A percentile compares a stretch with the other conserved stretches of the same genome.
These are phyloP conservation scores for Pseudocercospora macadamiae DNA, from an alignment of 2,329 filamentous ascomycete genomes.

Conservation along the genomic window DNA sequence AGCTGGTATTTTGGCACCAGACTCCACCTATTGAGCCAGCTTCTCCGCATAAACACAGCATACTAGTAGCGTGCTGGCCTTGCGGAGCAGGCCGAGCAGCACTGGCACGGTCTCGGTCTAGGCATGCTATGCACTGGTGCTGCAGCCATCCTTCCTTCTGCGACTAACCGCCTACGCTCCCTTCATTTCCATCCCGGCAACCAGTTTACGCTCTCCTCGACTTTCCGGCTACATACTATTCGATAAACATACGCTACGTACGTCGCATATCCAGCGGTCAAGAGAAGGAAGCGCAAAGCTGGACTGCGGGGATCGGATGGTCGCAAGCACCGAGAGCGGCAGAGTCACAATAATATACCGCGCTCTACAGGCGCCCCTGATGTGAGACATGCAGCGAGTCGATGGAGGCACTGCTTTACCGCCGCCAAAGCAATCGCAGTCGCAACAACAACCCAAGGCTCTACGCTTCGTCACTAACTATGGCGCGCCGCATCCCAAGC, in stretches of 20 bases:
- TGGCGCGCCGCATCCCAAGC: slow-evolving; percentile 77
- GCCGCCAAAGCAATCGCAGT: slow-evolving; percentile 4
- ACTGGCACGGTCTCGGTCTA: neutral
- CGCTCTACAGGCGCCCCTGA: slow-evolving; percentile 6
- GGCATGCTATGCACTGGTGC: neutral
- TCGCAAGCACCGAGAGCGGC: neutral
- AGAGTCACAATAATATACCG: neutral
- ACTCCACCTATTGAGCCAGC: neutral
- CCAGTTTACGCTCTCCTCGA: too few species aligned
- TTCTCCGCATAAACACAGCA: slow-evolving; percentile 5
- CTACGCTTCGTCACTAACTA: slow-evolving; percentile 78
- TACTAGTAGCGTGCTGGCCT: too few species aligned
- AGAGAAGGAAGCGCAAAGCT: neutral
- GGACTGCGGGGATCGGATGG: slow-evolving; percentile 16
- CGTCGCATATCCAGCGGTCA: neutral
- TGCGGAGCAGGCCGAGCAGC: too few species aligned
- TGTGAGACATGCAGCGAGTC: slow-evolving; percentile 26
- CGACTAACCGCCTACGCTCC: too few species aligned
- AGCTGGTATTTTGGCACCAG: neutral
- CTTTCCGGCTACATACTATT: too few species aligned
- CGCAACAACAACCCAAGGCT: slow-evolving; percentile 25
- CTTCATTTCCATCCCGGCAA: too few species aligned
- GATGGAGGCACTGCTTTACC: slow-evolving; percentile 11
- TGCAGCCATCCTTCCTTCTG: neutral
- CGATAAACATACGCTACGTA: neutral